Evolutionary conservation across 352 stramenopile genomes (phyloP).

Genomic region (Pelagophyceae sp.): DNA sequence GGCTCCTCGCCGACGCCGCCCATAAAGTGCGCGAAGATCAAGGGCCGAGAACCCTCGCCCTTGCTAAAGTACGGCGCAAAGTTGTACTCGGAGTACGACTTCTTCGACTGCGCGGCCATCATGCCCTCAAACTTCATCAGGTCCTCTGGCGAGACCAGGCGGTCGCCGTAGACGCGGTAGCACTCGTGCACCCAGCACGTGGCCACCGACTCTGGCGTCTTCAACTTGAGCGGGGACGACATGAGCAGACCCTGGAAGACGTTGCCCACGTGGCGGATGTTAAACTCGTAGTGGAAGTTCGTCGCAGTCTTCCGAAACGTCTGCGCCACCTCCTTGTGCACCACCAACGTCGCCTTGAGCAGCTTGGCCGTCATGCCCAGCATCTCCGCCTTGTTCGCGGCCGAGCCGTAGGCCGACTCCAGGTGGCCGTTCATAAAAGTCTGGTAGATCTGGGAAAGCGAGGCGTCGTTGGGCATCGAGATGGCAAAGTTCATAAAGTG

Average conservation of each 20-base stretch:
- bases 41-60: conserved; percentile 51
- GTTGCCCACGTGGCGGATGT: conserved; percentile 79
- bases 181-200: conserved; percentile 74
- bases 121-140: conserved; percentile 67
- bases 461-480: conserved; percentile 61
- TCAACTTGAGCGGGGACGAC: conserved; percentile 47
- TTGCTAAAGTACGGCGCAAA: conserved; percentile 33
- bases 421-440: conserved; percentile 64
- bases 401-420: conserved; percentile 53
- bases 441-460: conserved; percentile 73
- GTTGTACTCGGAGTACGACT: conserved; percentile 28
- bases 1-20: conserved; percentile 34
- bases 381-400: conserved; percentile 54
- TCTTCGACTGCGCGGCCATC: conserved; percentile 27
- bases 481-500: conserved; percentile 85
- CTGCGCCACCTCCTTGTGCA: conserved; percentile 72
- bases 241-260: conserved; percentile 85
- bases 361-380: conserved; percentile 61
- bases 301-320: conserved; percentile 68
- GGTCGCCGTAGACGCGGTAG: conserved; percentile 78
- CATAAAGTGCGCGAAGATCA: conserved; percentile 78
- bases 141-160: conserved; percentile 70
- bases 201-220: conserved; percentile 8
- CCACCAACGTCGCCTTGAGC: conserved; percentile 67
- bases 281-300: conserved; percentile 92